These are phyloP conservation scores for Bothriochloa decipiens DNA, from an alignment of 176 grass and related monocot species.

Conservation along the genomic window DNA sequence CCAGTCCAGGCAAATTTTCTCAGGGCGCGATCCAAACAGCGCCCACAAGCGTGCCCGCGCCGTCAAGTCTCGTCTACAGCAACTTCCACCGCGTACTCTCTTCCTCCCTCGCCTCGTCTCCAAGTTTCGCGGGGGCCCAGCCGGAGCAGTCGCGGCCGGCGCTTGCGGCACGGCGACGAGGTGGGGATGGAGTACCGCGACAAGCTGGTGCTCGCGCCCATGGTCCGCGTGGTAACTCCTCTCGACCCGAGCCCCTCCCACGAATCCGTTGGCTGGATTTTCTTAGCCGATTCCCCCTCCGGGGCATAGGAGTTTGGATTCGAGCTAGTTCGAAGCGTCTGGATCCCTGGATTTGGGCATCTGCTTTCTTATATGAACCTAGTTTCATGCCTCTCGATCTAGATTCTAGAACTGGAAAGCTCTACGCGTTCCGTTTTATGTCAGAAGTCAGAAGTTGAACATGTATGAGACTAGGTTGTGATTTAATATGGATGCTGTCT, in stretches of 20 bases:
- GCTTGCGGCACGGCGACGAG: slow-evolving; percentile 1
- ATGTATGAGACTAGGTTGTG: not conserved
- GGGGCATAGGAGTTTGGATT: not conserved
- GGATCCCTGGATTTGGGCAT: slow-evolving; percentile 10
- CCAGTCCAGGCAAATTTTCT: too few relatives aligned
- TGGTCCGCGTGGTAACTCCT: slow-evolving; percentile 87
- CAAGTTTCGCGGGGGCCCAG: slow-evolving; percentile 26
- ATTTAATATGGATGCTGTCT: not conserved
- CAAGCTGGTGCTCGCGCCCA: slow-evolving; percentile 85
- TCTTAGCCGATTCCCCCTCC: not conserved
- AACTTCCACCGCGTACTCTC: not conserved
- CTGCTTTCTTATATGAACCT: not conserved
- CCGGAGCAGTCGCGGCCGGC: not conserved
- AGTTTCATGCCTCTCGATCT: not conserved
- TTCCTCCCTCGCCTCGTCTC: not conserved
- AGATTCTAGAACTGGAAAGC: not conserved
- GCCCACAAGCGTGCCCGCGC: slow-evolving; percentile 27
- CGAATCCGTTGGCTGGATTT: slow-evolving; percentile 4
- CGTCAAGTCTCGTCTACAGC: slow-evolving; percentile 20
- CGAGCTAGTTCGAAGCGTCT: not conserved
- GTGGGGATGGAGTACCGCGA: slow-evolving; percentile 70
- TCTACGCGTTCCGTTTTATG: not conserved
- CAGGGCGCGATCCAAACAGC: too few relatives aligned
- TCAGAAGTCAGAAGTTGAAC: not conserved
- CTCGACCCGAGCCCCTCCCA: slow-evolving; percentile 10